phyloP scores from a whole-genome alignment of 192 early-diverging fungal genomes.

The Backusella mclennaniae region DNA sequence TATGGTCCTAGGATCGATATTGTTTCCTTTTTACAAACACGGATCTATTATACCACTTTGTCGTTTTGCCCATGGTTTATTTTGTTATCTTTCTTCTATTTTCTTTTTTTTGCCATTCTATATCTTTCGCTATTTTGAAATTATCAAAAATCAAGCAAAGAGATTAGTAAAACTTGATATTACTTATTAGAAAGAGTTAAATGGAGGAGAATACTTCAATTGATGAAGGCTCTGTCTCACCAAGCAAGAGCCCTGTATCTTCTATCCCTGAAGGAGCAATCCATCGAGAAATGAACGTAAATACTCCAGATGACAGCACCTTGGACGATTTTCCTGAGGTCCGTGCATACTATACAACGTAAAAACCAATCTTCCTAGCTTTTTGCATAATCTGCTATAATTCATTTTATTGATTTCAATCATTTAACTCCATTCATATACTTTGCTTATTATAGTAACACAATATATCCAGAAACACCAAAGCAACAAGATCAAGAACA shows the following conservation, averaged over 20 bases:
- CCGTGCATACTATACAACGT: conserved; percentile 30
- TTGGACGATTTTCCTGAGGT: conserved; percentile 21
- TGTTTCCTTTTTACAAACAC: conserved; percentile 2
- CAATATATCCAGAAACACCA: not conserved
- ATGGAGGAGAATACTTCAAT: not conserved
- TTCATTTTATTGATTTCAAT: not conserved
- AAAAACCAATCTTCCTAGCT: not conserved
- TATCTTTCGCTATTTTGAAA: not conserved
- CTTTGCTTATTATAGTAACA: not conserved
- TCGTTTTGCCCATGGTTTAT: not conserved
- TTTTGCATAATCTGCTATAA: not conserved
- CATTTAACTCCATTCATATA: not conserved
- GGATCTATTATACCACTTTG: not conserved
- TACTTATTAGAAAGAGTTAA: not conserved
- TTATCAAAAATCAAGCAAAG: too few relatives aligned
- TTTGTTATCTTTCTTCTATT: not conserved
- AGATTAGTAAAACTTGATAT: not conserved
- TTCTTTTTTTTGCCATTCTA: not conserved
- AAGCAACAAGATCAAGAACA: not conserved
- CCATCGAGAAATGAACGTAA: not conserved
- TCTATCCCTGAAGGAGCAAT: not conserved
- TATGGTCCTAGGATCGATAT: not conserved
- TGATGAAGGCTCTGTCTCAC: not conserved
- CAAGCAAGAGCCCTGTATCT: not conserved
- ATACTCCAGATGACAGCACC: not conserved